These are phyloP conservation scores for Aspergillus baeticus DNA, from an alignment of 495 filamentous ascomycete genomes.

Conservation along the genomic window DNA sequence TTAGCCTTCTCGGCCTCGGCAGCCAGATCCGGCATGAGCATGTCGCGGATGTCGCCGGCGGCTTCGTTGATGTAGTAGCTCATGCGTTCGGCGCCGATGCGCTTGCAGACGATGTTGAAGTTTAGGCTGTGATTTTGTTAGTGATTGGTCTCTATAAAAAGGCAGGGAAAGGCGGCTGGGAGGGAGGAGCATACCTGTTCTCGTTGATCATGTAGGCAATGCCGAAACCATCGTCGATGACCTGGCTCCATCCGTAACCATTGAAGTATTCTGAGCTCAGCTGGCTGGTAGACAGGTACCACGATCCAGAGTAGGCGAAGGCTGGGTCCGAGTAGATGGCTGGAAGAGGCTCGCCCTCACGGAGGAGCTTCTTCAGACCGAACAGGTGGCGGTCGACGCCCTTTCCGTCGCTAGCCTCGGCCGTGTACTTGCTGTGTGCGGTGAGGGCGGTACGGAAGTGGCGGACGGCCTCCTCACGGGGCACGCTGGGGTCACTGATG, in stretches of 20 bases:
- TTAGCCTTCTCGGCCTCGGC: constrained; percentile 77
- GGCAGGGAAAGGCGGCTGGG: background rate
- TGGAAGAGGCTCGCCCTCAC: constrained; percentile 78
- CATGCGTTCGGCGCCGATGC: constrained; percentile 87
- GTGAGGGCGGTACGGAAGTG: constrained; percentile 80
- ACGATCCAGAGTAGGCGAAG: constrained; percentile 78
- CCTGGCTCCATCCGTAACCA: constrained; percentile 99
- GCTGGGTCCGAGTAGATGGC: constrained; percentile 83
- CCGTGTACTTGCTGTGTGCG: constrained; percentile 86
- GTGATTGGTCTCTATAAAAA: constrained; percentile 10
- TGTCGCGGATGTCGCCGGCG: constrained; percentile 82
- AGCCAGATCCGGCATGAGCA: constrained; percentile 80
- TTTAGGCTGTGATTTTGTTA: constrained; percentile 62
- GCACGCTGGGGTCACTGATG: constrained; percentile 64
- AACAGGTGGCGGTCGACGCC: constrained; percentile 97
- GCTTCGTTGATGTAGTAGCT: constrained; percentile 93
- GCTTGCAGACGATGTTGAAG: constrained; percentile 98
- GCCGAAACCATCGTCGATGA: constrained; percentile 92
- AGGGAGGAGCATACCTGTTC: constrained; percentile 56
- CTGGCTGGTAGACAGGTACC: constrained; percentile 88
- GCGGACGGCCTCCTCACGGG: constrained; percentile 61
- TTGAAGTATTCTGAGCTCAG: constrained; percentile 97
- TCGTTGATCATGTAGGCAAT: constrained; percentile 99
- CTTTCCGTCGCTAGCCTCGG: constrained; percentile 81
- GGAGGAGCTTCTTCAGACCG: constrained; percentile 88